Conservation (phyloP, 805 yeast species). For the Saturnispora galanensis region DNA sequence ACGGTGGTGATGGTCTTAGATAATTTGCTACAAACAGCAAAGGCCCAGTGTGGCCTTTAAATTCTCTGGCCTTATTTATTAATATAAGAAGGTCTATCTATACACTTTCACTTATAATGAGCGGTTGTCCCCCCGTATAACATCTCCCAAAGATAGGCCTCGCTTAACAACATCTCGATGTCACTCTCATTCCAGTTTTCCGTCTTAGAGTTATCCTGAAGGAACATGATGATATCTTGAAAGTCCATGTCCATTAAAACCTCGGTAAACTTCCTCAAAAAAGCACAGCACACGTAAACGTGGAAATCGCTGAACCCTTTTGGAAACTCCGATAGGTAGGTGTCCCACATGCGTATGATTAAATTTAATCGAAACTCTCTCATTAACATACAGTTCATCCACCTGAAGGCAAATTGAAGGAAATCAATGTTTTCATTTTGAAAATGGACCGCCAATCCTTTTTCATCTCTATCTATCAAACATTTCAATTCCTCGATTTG, state of each 20-base stretch:
- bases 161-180: constrained; percentile 83
- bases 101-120: constrained; percentile 42
- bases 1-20: constrained; percentile 92
- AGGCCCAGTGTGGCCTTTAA: constrained; percentile 17
- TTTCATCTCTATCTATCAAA: constrained; percentile 72
- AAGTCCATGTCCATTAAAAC: constrained; percentile 78
- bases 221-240: constrained; percentile 84
- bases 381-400: constrained; percentile 98
- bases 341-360: constrained; percentile 96
- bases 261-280: constrained; percentile 77
- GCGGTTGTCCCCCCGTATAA: constrained; percentile 85
- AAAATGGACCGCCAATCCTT: constrained; percentile 62
- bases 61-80: background rate
- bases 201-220: constrained; percentile 81
- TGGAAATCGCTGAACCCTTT: constrained; percentile 86
- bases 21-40: constrained; percentile 74
- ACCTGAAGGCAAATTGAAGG: constrained; percentile 88
- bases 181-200: constrained; percentile 78
- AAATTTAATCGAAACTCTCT: constrained; percentile 73
- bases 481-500: constrained; percentile 78
- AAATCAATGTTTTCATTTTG: constrained; percentile 81
- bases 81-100: background rate
- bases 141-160: constrained; percentile 95
- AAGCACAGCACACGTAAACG: constrained; percentile 96
- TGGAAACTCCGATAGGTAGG: constrained; percentile 68